Base-by-base conservation (phyloP, 2,329 filamentous ascomycete species). In the Acrocalymma vagum region DNA sequence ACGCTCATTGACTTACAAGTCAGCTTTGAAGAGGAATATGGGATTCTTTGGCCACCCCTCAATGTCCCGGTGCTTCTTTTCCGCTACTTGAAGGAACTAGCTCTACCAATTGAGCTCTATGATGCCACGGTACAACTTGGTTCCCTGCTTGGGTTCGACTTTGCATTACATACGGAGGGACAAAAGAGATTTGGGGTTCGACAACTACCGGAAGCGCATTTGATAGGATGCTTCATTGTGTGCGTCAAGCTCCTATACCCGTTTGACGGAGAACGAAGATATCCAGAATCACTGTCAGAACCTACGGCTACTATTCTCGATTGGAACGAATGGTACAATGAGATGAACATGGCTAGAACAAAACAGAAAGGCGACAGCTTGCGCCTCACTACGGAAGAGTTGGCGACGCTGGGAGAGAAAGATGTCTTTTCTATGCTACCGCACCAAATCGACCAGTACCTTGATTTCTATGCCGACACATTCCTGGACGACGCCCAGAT, bases 231-330 rank as follows among this genome's bases (percentile, higher is more conserved):
- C 3, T 67, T 96, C 3, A 74, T 96, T 3, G 78, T 95, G 10
- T 83, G 87, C 4, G 84, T 87, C 3, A 96, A 96, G 58, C 67
- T 96, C 3, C 76, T 87, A 14, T 91, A 90, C 56, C 90, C 93
- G 0, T 83, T 96, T 29, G 83, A 90, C 57, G 72, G 74, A 15
- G 58, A 78, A 9, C 66, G 75, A 36, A 74, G 85, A 27, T 73
- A 76, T 52, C 79, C 78, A 6, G 67, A 62, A 23, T 76, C 74
- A 13, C 51, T 72, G 10, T 71, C 73, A 8, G 85, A 89, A 42
- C 79, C 84, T 1, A 76, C 82, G 10, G 74, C 75, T 3, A 69
- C 84, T n/a, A 67, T 70, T 14, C 74, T 96, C 39, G 75, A 93
- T 61, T 97, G 93, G 93, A 49, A 69, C 1, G 70, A 69, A 20